Conservation (phyloP, 202 grass and related monocot genomes). For the Bolboschoenoplectus hybrid region DNA sequence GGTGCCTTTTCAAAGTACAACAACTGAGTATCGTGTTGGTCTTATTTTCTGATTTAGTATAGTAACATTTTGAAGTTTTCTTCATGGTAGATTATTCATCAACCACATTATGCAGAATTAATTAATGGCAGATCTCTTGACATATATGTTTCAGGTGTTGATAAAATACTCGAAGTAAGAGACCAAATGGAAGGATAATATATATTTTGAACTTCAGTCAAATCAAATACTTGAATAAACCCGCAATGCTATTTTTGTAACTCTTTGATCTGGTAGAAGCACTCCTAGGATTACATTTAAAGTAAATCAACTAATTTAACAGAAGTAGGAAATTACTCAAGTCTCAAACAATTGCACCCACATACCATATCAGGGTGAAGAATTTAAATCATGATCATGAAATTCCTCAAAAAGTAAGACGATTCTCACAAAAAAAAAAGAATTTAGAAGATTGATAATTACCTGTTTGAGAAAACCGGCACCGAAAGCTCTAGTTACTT, state of each 20-base stretch:
- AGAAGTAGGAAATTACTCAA: not conserved
- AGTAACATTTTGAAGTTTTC: not conserved
- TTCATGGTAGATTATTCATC: not conserved
- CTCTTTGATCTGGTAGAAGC: not conserved
- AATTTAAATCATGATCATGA: not conserved
- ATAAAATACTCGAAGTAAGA: not conserved
- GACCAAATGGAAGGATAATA: not conserved
- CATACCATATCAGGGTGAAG: not conserved
- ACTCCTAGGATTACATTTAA: not conserved
- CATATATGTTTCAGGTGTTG: not conserved
- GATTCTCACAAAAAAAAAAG: conserved; percentile 6
- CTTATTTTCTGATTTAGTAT: not conserved
- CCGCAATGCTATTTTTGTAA: conserved; percentile 8
- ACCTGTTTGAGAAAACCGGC: conserved; percentile 99
- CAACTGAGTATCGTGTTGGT: not conserved
- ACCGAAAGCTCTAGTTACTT: conserved; percentile 95
- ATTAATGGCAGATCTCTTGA: not conserved
- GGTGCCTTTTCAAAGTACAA: not conserved
- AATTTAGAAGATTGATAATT: not conserved
- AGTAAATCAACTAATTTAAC: not conserved
- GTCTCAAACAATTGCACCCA: not conserved
- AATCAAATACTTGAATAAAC: not conserved
- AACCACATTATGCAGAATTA: not conserved
- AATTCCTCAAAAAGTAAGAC: not conserved
- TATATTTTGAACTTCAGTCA: not conserved